A percentile compares a stretch with the other conserved stretches of the same genome.
phyloP scores from a whole-genome alignment of 2,329 filamentous ascomycete genomes.

The Apiospora saccharicola region DNA sequence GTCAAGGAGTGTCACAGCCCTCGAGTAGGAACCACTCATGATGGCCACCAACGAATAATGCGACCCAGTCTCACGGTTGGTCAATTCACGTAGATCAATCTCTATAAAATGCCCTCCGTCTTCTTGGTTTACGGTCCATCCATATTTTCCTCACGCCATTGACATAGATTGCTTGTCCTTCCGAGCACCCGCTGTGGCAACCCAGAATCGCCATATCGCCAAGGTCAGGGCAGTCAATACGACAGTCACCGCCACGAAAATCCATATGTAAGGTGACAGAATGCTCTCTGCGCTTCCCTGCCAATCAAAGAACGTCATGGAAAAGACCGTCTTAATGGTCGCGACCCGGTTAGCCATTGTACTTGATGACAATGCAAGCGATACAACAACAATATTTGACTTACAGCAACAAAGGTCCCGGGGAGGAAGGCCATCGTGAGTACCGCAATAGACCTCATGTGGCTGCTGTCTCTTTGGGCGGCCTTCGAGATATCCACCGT shows the following conservation, averaged over 20 bases:
- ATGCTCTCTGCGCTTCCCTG: not conserved
- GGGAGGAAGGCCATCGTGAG: conserved; percentile 2
- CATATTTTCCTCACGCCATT: not conserved
- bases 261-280: not conserved
- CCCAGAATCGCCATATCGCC: conserved; percentile 2
- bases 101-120: not conserved
- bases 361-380: not conserved
- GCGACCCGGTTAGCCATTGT: not conserved
- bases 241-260: not conserved
- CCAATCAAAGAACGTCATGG: conserved; percentile 4
- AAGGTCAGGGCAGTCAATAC: not conserved
- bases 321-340: not conserved
- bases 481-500: not conserved
- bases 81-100: not conserved
- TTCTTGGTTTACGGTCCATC: not conserved
- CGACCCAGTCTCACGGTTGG: too few relatives aligned
- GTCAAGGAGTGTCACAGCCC: not conserved
- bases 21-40: not conserved
- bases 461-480: not conserved
- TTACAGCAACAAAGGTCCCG: conserved; percentile 2
- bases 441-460: conserved; percentile 6
- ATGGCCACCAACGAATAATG: not conserved
- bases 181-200: not conserved
- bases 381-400: not conserved
- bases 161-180: not conserved